Base-by-base conservation (phyloP, 169 alveolate genomes). In the Eimeria acervulina region DNA sequence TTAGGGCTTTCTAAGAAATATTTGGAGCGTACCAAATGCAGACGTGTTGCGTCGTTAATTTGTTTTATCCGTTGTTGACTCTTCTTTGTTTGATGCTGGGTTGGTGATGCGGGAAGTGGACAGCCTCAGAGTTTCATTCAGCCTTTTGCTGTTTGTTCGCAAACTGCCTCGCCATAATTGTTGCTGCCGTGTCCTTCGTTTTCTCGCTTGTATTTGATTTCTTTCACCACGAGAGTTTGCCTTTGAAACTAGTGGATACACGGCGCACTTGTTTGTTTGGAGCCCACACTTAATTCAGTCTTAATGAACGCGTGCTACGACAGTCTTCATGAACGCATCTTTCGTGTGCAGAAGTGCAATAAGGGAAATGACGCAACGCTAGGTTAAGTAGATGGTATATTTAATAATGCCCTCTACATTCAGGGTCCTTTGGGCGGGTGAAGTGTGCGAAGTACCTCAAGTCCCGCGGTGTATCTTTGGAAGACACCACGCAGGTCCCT, bases 371-470 rank as follows among this genome's bases (percentile, higher is more conserved):
- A 17, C 40, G 31, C 42, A 6, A 0, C 17, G n/a, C 31, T 66
- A 1, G 38, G 19, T 47, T 15, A 15, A 55, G 10, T 55, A 8
- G 66, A 15, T 55, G 66, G 23, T 55, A n/a, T n/a, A n/a, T n/a
- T n/a, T n/a, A n/a, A n/a, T n/a, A n/a, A n/a, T 55, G 38, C 42
- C 74, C 78, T 72, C 80, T 81, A 61, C 26, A 8, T 38, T 38
- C 96, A 95, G 96, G 96, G 55, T 95, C 96, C 15, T 95, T 95
- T 33, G 96, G 96, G 68, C 63, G 96, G 26, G 96, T 95, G 38
- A 74, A 76, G 68, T 76, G 83, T 21, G 96, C 96, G n/a, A 84
- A 72, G 33, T 93, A 93, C 31, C 74, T 81, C 84, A 93, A 93
- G 51, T 55, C 96, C 12, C 59, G 66, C 5, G 81, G 87, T 13